Evolutionary conservation across 2,329 filamentous ascomycete genomes (phyloP).

Genomic region (Madurella mycetomatis): DNA sequence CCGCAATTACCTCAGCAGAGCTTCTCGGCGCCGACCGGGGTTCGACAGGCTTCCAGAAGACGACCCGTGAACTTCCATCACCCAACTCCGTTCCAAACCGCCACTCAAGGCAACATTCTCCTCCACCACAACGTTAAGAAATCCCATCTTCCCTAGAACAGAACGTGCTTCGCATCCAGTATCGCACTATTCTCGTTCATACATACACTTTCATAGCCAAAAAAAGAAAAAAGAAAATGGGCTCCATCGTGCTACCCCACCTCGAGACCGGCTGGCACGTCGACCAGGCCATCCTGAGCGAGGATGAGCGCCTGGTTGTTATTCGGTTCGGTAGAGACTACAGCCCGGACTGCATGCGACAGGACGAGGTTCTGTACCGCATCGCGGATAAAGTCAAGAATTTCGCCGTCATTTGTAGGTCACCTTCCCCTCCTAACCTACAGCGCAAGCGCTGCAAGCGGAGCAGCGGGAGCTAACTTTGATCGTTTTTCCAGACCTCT

Average conservation of each 20-base stretch:
- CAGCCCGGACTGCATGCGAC: conserved; percentile 67
- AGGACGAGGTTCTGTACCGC: conserved; percentile 92
- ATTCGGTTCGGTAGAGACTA: conserved; percentile 90
- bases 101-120: background rate
- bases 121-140: background rate
- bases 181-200: background rate
- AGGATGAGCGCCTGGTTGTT: conserved; percentile 88
- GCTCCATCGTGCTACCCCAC: conserved; percentile 89
- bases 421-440: conserved; percentile 57
- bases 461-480: conserved; percentile 56
- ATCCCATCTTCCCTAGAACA: too few species aligned
- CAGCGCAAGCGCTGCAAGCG: conserved; percentile 67
- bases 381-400: conserved; percentile 93
- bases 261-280: conserved; percentile 94
- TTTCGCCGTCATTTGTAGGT: conserved; percentile 83
- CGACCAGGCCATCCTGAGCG: conserved; percentile 83
- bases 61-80: background rate
- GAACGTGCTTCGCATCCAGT: background rate
- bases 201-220: background rate
- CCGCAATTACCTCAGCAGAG: background rate
- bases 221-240: too few species aligned
- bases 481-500: conserved; percentile 52
- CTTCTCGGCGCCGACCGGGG: background rate
- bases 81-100: background rate
- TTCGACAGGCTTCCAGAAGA: conserved; percentile 6